These are phyloP conservation scores for Tetraselmis striata DNA, from an alignment of 139 green algal species.

Conservation along the genomic window DNA sequence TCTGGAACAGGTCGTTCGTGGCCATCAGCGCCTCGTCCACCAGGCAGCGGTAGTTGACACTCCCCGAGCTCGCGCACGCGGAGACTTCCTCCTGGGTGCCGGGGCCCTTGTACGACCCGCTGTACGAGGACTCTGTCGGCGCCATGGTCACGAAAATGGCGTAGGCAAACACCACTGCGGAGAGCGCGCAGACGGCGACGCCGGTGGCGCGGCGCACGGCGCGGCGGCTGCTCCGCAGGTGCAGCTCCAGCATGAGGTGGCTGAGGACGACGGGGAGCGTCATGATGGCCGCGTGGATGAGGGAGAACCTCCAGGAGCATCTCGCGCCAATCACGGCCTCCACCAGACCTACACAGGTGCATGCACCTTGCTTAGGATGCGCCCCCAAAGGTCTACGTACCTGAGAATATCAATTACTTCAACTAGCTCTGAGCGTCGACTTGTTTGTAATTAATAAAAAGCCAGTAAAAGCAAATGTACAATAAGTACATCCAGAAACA, in stretches of 20 bases:
- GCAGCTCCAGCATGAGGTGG: not conserved
- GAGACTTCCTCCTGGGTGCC: not conserved
- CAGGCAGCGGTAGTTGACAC: not conserved
- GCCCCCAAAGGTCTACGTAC: too few species aligned
- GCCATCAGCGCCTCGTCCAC: not conserved
- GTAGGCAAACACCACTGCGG: not conserved
- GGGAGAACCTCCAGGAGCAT: not conserved
- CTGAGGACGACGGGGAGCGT: not conserved
- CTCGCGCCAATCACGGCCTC: not conserved
- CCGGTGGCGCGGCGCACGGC: not conserved
- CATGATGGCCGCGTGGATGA: not conserved
- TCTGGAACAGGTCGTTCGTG: not conserved
- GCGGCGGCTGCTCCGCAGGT: not conserved
- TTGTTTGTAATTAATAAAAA: too few species aligned
- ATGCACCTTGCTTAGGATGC: too few species aligned
- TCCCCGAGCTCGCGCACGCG: too few species aligned
- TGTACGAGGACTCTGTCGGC: not conserved
- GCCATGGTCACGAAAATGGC: not conserved
- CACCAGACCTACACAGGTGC: not conserved
- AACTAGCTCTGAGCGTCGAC: too few species aligned
- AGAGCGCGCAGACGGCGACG: not conserved
- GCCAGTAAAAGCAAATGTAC: too few species aligned
- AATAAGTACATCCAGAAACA: too few species aligned
- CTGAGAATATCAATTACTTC: too few species aligned
- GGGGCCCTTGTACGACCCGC: not conserved